Base-by-base conservation (phyloP, 495 filamentous ascomycete species). In the Aspergillus ostianus region DNA sequence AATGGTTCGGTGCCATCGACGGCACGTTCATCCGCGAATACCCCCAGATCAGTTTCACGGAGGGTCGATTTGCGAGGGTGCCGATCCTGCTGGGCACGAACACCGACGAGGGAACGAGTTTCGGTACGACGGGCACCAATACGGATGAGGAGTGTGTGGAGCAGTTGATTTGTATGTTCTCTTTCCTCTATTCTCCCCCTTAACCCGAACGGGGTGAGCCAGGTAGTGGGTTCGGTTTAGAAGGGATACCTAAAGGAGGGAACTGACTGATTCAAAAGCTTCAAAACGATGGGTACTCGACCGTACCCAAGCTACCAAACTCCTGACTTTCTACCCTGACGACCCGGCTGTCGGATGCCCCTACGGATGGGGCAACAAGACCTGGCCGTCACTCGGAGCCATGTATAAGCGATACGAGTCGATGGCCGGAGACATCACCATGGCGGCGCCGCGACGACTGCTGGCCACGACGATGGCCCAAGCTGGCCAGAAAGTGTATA, bases 321-420 rank as follows among this genome's bases (percentile, higher is more conserved):
- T 76, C 6, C 53, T 76, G 27, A 53, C 61, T 3, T 61, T 65
- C 18, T 81, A 83, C 56, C 77, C 79, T 2, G 67, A 80, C 54
- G 69, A 82, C 53, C 71, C 78, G 1, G 67, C 69, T 3, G 57
- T 78, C 9, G 77, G 77, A 20, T 81, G 68, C 46, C 78, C 77
- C 18, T 80, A 83, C 48, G 77, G 82, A 30, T 81, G 79, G 59
- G 81, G 82, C 21, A 79, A 74, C 58, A 70, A 56, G 8, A 79
- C 75, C 20, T 77, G 77, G 70, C 72, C 72, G 4, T 17, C 20
- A 2, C 59, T 74, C 32, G 85, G 84, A 0, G 64, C 75, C 6
- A 71, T 80, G 65, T 85, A 77, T 59, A 82, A 83, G 21, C 79
- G 84, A 1, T 77, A 77, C 18, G 71, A 73, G 10, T 82, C 83